Evolutionary conservation across 768 basidiomycete genomes (phyloP), one percentile per base, ranked within the genome.

Genomic region (Lentinula edodes): DNA sequence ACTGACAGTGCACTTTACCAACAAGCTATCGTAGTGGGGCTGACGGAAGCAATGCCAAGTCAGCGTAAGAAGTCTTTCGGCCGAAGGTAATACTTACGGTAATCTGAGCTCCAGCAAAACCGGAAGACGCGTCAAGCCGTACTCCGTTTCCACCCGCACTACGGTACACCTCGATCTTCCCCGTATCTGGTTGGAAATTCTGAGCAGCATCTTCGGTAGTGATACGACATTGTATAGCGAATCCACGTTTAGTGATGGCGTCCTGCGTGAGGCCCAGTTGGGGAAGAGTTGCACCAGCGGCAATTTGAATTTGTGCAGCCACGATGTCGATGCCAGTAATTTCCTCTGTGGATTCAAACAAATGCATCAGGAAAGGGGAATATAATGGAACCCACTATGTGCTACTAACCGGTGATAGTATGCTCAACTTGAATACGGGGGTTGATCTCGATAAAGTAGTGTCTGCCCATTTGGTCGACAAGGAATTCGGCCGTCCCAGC

Each of bases 401-500:
- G 62, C 61, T 43, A 72, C 78, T 57, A 66, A 93, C 94, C 94
- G 63, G 97, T 98, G 73, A 98, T 98, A 61, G 97, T 98, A 76
- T 98, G 97, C 72, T 98, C 97, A 76, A 99, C 97, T 75, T 99
- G 97, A 69, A 99, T 98, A 78, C 97, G 94, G 35, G 97, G 95
- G 75, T 98, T 98, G 68, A 99, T 98, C 76, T 99, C 97, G 70
- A 99, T 98, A 78, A 99, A 98, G 77, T 98, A 98, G 75, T 97
- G 94, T 67, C 95, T 83, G 68, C 93, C 94, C 81, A 90, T 86
- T 72, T 95, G 91, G 75, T 98, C 97, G 64, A 98, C 95, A 74
- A 99, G 80, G 81, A 98, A 99, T 77, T 99, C 97, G 28, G 93
- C 95, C 42, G 97, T 98, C 65, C 97, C 96, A 56, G 97, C 97